Percentiles rank a stretch among this genome's conserved stretches.
Evolutionary conservation across 106 monocot species (phyloP).

Genomic region (Triglochin maritima): DNA sequence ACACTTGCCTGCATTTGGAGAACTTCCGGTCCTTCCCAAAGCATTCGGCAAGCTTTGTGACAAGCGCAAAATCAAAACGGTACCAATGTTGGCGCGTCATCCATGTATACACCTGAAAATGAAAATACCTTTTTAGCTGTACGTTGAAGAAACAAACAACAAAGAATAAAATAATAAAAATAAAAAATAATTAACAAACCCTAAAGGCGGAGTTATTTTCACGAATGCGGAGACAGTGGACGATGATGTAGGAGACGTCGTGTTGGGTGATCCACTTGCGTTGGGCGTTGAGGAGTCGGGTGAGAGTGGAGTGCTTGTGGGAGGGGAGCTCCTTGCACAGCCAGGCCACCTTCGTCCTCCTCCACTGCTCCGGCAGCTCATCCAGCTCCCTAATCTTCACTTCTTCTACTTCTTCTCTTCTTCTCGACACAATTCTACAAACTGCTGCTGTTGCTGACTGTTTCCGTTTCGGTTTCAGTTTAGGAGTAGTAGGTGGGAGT

Average conservation of each 20-base stretch:
- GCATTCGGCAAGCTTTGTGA: conserved; percentile 69
- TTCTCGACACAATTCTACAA: background rate
- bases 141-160: no score
- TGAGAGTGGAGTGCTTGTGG: conserved; percentile 58
- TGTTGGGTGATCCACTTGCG: conserved; percentile 84
- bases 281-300: conserved; percentile 83
- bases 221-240: conserved; percentile 79
- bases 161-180: conserved; percentile 24
- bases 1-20: conserved; percentile 69
- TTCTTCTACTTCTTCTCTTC: background rate
- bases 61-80: conserved; percentile 59
- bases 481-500: no score
- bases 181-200: conserved; percentile 18
- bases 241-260: conserved; percentile 58
- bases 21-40: conserved; percentile 68
- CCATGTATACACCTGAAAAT: conserved; percentile 77
- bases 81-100: conserved; percentile 75
- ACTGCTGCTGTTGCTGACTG: background rate
- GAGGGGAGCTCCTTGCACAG: conserved; percentile 93
- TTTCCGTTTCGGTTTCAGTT: no score
- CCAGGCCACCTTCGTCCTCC: conserved; percentile 83
- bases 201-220: conserved; percentile 69
- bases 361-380: conserved; percentile 95
- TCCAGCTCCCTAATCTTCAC: conserved; percentile 67
- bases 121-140: background rate